Base-by-base conservation (phyloP, 2,329 filamentous ascomycete species). In the Westerdykella aurantiaca region DNA sequence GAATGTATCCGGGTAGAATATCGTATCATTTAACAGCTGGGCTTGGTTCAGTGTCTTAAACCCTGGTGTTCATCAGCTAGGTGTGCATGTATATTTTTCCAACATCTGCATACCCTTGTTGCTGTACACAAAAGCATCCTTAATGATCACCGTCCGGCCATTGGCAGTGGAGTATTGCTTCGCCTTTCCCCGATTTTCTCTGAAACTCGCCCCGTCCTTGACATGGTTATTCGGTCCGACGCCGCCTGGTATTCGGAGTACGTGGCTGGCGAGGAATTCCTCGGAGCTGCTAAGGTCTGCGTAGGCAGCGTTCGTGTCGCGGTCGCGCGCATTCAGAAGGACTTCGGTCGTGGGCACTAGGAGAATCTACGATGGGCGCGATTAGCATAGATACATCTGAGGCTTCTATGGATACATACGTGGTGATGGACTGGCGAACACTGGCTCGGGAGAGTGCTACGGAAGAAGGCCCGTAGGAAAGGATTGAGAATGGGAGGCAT, bases 391-490 rank as follows among this genome's bases (percentile, higher is more conserved):
- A 14, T 13, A 43, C 37, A 22, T 23, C 21, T 14, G 17, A 35
- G 6, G 23, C 17, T 18, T 16, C 17, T 7, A 16, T 33, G 23
- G 25, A 22, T 5, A 47, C 72, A 57, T 74, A 83, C 81, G 76
- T 97, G 88, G 69, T 95, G 88, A 69, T 93, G 86, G 53, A 89
- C 80, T 43, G 93, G 90, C 51, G 84, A 81, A 77, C 93, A 97
- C 82, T 97, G 91, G 61, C 85, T 77, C 58, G 86, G 85, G 66
- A 96, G 80, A 69, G 88, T 83, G 80, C 89, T 97, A 76, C 88
- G 89, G 80, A 96, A 96, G 82, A 98, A 97, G 78, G 91, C 89
- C 77, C 87, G 85, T 71, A 98, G 80, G 74, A 96, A 97, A 69
- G 93, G 93, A 74, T 98, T 98, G 83, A 97, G 80, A 51, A 63